Evolutionary conservation across 768 basidiomycete genomes (phyloP), one percentile per base, ranked within the genome.

Genomic region (Sarcodon aspratus): DNA sequence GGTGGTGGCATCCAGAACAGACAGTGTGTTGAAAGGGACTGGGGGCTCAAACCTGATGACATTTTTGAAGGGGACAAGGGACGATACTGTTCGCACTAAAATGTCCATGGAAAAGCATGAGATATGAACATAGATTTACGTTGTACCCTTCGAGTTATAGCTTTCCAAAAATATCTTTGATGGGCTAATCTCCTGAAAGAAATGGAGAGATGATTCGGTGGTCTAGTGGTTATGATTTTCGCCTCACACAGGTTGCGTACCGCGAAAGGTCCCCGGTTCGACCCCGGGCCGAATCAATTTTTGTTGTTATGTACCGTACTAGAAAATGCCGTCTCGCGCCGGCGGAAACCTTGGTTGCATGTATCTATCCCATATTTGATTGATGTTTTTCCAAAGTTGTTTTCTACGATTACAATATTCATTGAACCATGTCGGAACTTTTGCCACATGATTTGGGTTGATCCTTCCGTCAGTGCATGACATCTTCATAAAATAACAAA

Each of bases 41-140:
- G 79, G 80, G 3, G 79, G 80, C 3, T 78, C 78, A 10, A 67
- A 72, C 15, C 62, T 79, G 40, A 73, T 76, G 50, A 63, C 65
- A 44, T 82, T 82, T 57, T 61, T 82, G 50, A 79, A 79, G 61
- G 63, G 68, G 55, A 73, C 76, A 17, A 62, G 79, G 54, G 76
- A 77, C 54, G 66, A 70, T 53, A 79, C 76, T 7, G 63, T 61
- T 3, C 55, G 57, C 31, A 64, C 68, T 37, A 57, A 66, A 17
- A 53, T 71, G 5, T 42, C 13, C 17, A 3, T 9, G 13, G 27
- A 27, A 13, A 9, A 42, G 13, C 5, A 17, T 42, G 7, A 9
- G 13, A 42, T 13, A 9, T 42, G 5, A 38, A 13, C 37, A 38
- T 18, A 38, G 2, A 13, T 18, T 13, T 38, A 38, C n/a, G n/a